Evolutionary conservation across 202 grass and related monocot genomes (phyloP), one percentile per base, ranked within the genome.

Genomic region (Schoenoplectus tabernaemontani): DNA sequence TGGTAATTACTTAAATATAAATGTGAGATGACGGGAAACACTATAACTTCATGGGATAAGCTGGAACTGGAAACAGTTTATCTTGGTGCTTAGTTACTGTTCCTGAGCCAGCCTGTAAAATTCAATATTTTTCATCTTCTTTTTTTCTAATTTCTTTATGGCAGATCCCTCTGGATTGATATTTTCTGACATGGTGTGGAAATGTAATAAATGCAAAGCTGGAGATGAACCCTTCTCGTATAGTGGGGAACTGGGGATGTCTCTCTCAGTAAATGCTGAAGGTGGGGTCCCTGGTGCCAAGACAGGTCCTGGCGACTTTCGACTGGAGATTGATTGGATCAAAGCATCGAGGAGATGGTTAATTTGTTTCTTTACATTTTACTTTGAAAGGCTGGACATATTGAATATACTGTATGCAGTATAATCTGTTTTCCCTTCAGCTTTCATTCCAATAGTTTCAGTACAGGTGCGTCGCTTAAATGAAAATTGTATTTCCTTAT

Each of bases 161-260:
- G 59, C 89, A 97, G 91, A 95, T 98, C 37, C 96, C 89, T 67
- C 81, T 92, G 17, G 86, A 89, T 74, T 64, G n/a, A 1, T 98
- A 95, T 87, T 82, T 92, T 70, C 89, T 91, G 47, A 98, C 91
- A 81, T 98, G 89, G 89, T 86, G 82, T 83, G 91, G 91, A 84
- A 90, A 85, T 77, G 91, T 95, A 62, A 90, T 98, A 2, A 76
- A 77, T 57, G 86, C 88, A 54, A 85, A 92, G 2, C 37, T 92
- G 75, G 96, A 95, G 82, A 95, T 95, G 96, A 98, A 98, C 62
- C 96, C 91, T 75, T 89, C 96, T 20, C 91, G 91, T 15, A 85
- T 98, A 2, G 59, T n/a, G n/a, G n/a, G n/a, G n/a, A n/a, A n/a
- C n/a, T 98, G 78, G 91, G 89, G 59, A 98, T 95, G 90, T 85